Evolutionary conservation across 2,329 filamentous ascomycete species (phyloP), one percentile per base, ranked within the genome.

Genomic region (Fusarium sp.): DNA sequence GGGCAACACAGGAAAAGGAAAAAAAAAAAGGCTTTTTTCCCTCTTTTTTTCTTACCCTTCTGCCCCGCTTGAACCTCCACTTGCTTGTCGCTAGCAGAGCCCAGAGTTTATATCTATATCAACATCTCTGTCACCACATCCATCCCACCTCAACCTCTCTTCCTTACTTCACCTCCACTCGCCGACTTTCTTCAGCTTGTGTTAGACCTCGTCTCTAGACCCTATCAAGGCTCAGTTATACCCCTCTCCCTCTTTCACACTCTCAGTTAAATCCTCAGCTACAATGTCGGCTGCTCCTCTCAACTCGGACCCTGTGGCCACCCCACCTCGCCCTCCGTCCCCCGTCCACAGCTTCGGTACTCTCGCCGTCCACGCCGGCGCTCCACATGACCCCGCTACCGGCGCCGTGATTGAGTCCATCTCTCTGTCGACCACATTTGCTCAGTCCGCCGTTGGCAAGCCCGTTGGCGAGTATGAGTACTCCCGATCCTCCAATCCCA

Each of bases 351-450:
- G 90, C 72, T 98, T 99, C 84, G 96, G 94, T 70, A 99, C 96
- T 53, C 89, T 97, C 70, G 96, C 96, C 64, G 96, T 99, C 26
- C 96, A 99, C 84, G 95, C 95, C 72, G 96, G 96, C 70, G 90
- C 94, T 47, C 94, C 94, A 78, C 93, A 97, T 82, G 96, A 99
- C 84, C 93, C 95, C 53, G 86, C 90, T 44, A 99, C 95, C 30
- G 96, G 96, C 72, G 96, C 96, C 75, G 96, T 99, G 78, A 99
- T 99, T 81, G 94, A 96, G 84, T 86, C 96, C 77, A 98, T 99
- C 82, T 98, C 95, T 15, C 90, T 99, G 30, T 97, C 95, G 30
- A 98, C 96, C 22, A 99, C 96, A 11, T 99, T 95, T 80, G 94
- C 93, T n/a, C 96, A 99, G 85, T 91, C 91, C 20, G 89, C 91